Conservation (phyloP, 441 rosid genomes). For the Erodium moschatum region DNA sequence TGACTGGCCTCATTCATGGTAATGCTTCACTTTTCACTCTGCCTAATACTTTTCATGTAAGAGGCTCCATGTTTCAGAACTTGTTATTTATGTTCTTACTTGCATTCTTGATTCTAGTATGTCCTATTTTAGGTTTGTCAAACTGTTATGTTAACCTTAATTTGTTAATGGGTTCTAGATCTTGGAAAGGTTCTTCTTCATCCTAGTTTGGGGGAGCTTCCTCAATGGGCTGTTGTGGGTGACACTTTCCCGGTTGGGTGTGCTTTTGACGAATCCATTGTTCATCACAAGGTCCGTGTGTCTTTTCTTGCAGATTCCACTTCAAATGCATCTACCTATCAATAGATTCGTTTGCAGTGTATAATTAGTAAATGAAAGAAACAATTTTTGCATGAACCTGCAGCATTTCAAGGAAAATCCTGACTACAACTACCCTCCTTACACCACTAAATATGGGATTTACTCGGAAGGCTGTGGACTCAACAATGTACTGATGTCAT, state of each 20-base stretch:
- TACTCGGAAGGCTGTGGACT: constrained; percentile 48
- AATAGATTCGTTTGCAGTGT: background rate
- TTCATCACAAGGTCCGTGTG: constrained; percentile 58
- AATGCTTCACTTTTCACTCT: too few species aligned
- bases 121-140: background rate
- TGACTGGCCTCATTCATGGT: constrained; percentile 90
- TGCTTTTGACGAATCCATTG: constrained; percentile 29
- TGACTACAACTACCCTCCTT: constrained; percentile 41
- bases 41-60: too few species aligned
- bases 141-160: background rate
- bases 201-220: constrained; percentile 67
- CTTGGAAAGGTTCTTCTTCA: constrained; percentile 76
- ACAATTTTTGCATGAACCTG: background rate
- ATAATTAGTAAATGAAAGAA: background rate
- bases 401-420: constrained; percentile 64
- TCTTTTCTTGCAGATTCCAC: background rate
- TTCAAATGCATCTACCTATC: background rate
- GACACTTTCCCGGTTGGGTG: constrained; percentile 89
- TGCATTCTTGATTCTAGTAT: background rate
- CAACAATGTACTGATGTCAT: constrained; percentile 50
- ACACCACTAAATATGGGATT: constrained; percentile 53
- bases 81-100: background rate
- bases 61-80: too few species aligned
- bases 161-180: constrained; percentile 27
- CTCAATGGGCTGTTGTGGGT: constrained; percentile 93